A percentile compares a stretch with the other conserved stretches of the same genome.
phyloP scores from a whole-genome alignment of 2,329 filamentous ascomycete genomes.

The Trichocomaceae sp. region DNA sequence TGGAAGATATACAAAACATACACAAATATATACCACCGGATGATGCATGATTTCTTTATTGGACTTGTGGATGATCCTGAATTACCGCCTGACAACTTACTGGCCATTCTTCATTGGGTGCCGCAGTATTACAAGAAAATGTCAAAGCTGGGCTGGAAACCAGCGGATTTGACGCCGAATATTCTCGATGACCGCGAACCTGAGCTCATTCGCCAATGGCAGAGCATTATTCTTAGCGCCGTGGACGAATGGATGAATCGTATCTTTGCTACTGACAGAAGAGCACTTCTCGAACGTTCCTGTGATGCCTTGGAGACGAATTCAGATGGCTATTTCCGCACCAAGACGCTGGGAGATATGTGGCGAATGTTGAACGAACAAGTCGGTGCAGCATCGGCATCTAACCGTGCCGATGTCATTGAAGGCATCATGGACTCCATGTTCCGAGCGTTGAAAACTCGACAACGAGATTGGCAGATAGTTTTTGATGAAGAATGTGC shows the following conservation, averaged over 20 bases:
- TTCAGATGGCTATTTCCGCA: slow-evolving; percentile 84
- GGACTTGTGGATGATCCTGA: slow-evolving; percentile 76
- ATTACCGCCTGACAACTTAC: slow-evolving; percentile 76
- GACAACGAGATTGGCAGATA: slow-evolving; percentile 79
- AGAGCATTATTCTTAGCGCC: slow-evolving; percentile 88
- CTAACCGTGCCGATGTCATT: slow-evolving; percentile 78
- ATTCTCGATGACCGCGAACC: slow-evolving; percentile 84
- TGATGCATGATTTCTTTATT: slow-evolving; percentile 93
- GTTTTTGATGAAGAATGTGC: slow-evolving; percentile 80
- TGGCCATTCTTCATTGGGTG: slow-evolving; percentile 90
- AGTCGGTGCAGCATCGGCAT: slow-evolving; percentile 74
- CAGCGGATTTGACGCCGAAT: slow-evolving; percentile 72
- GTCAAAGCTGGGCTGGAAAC: slow-evolving; percentile 74
- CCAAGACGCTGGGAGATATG: slow-evolving; percentile 84
- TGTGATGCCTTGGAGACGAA: slow-evolving; percentile 78
- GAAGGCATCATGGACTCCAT: slow-evolving; percentile 96
- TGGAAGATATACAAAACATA: slow-evolving; percentile 95
- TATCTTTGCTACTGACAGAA: slow-evolving; percentile 75
- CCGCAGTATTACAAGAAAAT: slow-evolving; percentile 97
- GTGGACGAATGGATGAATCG: slow-evolving; percentile 97
- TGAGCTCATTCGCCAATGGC: slow-evolving; percentile 88
- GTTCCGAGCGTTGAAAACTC: slow-evolving; percentile 75
- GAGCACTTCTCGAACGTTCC: slow-evolving; percentile 71
- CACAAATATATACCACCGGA: slow-evolving; percentile 78
- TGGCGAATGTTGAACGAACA: slow-evolving; percentile 98